These are phyloP conservation scores for Zygnema circumcarinatum DNA, from an alignment of 139 green algal species.

Conservation along the genomic window DNA sequence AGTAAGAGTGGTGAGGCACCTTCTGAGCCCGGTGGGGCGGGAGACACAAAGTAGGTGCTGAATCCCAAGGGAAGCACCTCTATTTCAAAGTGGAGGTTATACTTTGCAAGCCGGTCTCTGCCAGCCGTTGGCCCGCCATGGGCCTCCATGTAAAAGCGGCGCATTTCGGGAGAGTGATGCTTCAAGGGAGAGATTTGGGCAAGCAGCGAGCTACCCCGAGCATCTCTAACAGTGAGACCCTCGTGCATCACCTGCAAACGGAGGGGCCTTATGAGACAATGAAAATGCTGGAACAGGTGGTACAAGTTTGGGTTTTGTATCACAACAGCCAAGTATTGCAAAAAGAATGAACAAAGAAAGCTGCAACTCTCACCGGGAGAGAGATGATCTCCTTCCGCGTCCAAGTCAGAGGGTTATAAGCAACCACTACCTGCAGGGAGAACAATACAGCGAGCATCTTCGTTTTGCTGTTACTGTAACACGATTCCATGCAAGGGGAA, in stretches of 20 bases:
- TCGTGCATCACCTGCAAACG: constrained; percentile 14
- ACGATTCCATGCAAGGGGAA: no score
- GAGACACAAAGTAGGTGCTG: constrained; percentile 50
- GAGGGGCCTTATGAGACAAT: no score
- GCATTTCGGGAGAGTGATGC: neutral
- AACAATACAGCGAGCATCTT: no score
- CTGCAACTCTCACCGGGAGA: constrained; percentile 71
- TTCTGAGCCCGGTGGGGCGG: constrained; percentile 2
- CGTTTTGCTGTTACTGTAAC: no score
- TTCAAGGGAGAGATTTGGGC: constrained; percentile 30
- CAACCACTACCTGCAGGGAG: constrained; percentile 66
- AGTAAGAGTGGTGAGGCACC: no score
- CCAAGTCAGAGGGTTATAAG: constrained; percentile 84
- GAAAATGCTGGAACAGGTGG: no score
- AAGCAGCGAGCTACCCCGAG: neutral
- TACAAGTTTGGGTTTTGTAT: no score
- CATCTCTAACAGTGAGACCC: constrained; percentile 16
- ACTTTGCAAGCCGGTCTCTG: neutral
- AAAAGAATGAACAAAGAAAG: no score
- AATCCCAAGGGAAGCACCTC: constrained; percentile 44
- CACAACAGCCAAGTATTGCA: no score
- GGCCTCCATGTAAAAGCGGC: constrained; percentile 32
- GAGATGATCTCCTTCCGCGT: constrained; percentile 66
- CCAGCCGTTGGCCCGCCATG: neutral
- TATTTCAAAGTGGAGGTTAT: constrained; percentile 23